Conservation (phyloP, 345 rosid genomes). For the Lumnitzera littorea region DNA sequence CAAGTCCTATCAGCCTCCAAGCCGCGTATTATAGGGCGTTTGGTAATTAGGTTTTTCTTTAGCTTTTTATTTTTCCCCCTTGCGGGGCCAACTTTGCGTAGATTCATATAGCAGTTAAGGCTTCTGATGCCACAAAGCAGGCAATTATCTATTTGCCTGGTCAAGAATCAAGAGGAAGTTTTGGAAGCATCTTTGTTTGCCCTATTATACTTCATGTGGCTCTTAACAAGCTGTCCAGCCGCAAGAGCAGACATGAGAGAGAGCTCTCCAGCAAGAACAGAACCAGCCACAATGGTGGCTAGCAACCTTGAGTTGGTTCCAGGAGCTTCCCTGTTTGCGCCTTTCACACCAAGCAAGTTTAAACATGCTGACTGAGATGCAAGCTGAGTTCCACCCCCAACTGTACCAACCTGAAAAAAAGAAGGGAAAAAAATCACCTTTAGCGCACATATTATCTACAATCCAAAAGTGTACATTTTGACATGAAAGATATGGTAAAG, state of each 20-base stretch:
- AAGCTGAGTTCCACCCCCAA: slow-evolving; percentile 77
- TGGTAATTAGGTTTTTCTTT: too few species aligned
- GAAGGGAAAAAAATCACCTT: background rate
- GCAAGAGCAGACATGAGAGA: slow-evolving; percentile 71
- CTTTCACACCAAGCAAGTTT: slow-evolving; percentile 62
- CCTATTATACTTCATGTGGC: slow-evolving; percentile 74
- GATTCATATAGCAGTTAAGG: too few species aligned
- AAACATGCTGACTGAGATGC: slow-evolving; percentile 74
- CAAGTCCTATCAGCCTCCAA: too few species aligned
- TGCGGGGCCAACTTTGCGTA: too few species aligned
- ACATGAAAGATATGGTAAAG: too few species aligned
- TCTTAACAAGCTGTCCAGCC: slow-evolving; percentile 61
- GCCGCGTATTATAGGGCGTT: too few species aligned
- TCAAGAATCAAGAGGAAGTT: slow-evolving; percentile 8
- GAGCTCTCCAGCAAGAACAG: slow-evolving; percentile 62
- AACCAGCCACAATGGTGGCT: slow-evolving; percentile 58
- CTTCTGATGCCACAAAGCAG: too few species aligned
- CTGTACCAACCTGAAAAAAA: slow-evolving; percentile 51
- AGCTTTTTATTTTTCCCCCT: too few species aligned
- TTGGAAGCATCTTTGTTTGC: slow-evolving; percentile 45
- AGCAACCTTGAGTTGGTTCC: slow-evolving; percentile 49
- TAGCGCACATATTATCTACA: too few species aligned
- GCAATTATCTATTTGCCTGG: too few species aligned
- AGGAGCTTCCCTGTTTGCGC: slow-evolving; percentile 45
- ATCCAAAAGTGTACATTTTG: too few species aligned